phyloP scores from a whole-genome alignment of 1,139 yeast species.

The Geotrichum macrosporum region DNA sequence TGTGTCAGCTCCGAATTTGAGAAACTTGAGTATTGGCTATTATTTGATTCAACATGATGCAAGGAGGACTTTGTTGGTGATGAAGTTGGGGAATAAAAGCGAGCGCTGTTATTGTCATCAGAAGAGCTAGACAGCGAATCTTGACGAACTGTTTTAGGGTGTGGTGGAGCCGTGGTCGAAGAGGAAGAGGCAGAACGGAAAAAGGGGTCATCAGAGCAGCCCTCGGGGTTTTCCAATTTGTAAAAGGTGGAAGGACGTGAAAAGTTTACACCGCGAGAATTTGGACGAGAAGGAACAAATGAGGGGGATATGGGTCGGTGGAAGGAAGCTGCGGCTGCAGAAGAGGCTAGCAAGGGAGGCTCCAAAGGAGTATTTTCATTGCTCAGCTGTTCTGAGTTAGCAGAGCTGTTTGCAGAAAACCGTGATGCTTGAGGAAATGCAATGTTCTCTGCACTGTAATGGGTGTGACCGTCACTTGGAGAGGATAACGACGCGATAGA shows the following conservation, averaged over 20 bases:
- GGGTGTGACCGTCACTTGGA: background rate
- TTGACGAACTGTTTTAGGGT: slow-evolving; percentile 10
- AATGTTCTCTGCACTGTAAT: slow-evolving; percentile 1
- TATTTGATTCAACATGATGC: slow-evolving; percentile 8
- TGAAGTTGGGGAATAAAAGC: slow-evolving; percentile 15
- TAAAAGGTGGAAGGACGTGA: slow-evolving; percentile 30
- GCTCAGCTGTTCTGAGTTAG: background rate
- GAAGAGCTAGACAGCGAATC: slow-evolving; percentile 9
- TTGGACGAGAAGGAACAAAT: slow-evolving; percentile 18
- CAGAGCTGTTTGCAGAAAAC: slow-evolving; percentile 1
- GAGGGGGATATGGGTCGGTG: slow-evolving; percentile 12
- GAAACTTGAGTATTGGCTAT: background rate
- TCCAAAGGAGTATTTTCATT: slow-evolving; percentile 1
- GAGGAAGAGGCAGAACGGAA: no score
- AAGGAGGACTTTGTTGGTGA: slow-evolving; percentile 17
- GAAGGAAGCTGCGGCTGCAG: slow-evolving; percentile 4
- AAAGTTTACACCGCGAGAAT: slow-evolving; percentile 26
- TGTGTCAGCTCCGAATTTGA: background rate
- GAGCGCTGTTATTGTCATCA: slow-evolving; percentile 6
- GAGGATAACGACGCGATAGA: background rate
- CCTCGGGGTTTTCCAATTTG: slow-evolving; percentile 21
- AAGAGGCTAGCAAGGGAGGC: no score
- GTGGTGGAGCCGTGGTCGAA: no score
- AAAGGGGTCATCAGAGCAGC: slow-evolving; percentile 8
- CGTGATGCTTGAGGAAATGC: slow-evolving; percentile 5